Percentiles rank a stretch among this genome's conserved stretches.
Conservation (phyloP, 192 early-diverging fungal genomes). For the Backusella macrospora region DNA sequence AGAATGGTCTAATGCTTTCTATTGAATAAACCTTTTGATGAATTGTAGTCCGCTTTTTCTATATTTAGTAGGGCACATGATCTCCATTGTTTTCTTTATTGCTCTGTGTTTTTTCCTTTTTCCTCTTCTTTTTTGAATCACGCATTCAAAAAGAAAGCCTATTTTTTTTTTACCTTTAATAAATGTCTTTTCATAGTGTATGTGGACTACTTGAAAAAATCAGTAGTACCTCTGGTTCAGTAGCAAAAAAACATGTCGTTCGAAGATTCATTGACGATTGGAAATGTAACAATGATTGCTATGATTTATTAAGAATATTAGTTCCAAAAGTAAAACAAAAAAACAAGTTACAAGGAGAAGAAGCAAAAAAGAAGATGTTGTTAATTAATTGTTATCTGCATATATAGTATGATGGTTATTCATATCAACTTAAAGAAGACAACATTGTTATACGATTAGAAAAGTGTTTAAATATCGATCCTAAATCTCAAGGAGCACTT, state of each 20-base stretch:
- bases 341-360: background rate
- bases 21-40: no score
- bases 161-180: background rate
- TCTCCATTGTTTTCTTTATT: no score
- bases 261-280: background rate
- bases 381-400: background rate
- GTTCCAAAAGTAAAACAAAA: conserved; percentile 6
- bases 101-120: background rate
- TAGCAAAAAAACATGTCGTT: background rate
- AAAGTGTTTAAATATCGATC: conserved; percentile 57
- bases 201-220: background rate
- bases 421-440: conserved; percentile 70
- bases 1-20: no score
- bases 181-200: conserved; percentile 2
- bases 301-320: conserved; percentile 14
- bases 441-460: conserved; percentile 68
- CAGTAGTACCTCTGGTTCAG: background rate
- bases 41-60: no score
- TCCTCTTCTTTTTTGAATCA: background rate
- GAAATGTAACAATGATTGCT: background rate
- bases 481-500: conserved; percentile 60
- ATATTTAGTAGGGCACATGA: no score
- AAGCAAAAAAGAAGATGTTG: no score
- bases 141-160: background rate
- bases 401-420: background rate